Percentiles rank a stretch among this genome's conserved stretches.
Conservation (phyloP, 768 basidiomycete species). For the Trametes elegans region DNA sequence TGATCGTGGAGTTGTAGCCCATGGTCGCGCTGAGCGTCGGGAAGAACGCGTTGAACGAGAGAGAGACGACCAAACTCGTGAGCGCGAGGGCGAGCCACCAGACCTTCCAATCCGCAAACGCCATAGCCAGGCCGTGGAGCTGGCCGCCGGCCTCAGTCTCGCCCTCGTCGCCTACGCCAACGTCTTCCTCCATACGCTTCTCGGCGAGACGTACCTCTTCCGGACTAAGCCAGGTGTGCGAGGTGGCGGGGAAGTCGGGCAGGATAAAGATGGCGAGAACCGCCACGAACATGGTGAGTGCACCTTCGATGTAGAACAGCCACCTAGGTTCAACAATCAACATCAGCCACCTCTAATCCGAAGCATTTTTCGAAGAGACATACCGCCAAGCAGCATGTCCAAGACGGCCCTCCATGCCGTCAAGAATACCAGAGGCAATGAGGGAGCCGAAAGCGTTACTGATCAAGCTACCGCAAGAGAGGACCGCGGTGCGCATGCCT, state of each 20-base stretch:
- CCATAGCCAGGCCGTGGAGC: slow-evolving; percentile 50
- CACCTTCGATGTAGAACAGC: slow-evolving; percentile 71
- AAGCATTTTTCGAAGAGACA: background rate
- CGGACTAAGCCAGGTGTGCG: slow-evolving; percentile 52
- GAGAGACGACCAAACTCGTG: slow-evolving; percentile 50
- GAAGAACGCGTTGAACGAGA: slow-evolving; percentile 81
- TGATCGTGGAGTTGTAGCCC: slow-evolving; percentile 59
- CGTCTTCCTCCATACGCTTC: slow-evolving; percentile 63
- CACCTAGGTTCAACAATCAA: slow-evolving; percentile 26
- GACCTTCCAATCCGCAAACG: slow-evolving; percentile 78
- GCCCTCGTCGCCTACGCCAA: slow-evolving; percentile 49
- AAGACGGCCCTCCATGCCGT: slow-evolving; percentile 63
- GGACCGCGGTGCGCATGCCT: slow-evolving; percentile 62
- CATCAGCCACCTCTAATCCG: background rate
- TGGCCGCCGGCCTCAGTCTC: slow-evolving; percentile 40
- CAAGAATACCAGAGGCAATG: slow-evolving; percentile 74
- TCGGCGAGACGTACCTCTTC: slow-evolving; percentile 55
- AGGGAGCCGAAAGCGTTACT: slow-evolving; percentile 82
- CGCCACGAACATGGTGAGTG: slow-evolving; percentile 52
- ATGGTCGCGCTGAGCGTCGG: slow-evolving; percentile 74
- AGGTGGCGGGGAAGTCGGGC: slow-evolving; percentile 70
- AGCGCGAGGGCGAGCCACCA: slow-evolving; percentile 77
- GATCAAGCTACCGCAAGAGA: slow-evolving; percentile 73
- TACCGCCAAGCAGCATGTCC: slow-evolving; percentile 67
- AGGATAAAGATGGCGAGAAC: slow-evolving; percentile 59